Base-by-base conservation (phyloP, 306 rosid species). In the Prunus kanzakura region DNA sequence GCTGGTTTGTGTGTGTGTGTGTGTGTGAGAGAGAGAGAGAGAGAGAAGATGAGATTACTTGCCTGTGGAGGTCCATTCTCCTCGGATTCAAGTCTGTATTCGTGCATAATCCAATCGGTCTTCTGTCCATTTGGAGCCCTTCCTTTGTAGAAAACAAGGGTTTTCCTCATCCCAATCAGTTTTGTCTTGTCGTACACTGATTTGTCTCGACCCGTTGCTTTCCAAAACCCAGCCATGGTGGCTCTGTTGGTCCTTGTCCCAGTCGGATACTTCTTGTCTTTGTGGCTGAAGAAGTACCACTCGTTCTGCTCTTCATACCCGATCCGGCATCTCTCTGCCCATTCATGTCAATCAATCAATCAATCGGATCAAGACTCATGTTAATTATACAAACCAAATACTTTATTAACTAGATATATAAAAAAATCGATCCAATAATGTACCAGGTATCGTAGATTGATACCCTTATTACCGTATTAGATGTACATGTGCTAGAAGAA, bases 171-270 rank as follows among this genome's bases (percentile, higher is more conserved):
- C 0, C 98, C 98, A 23, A 94, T 89, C 51, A 92, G 87, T 72
- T 89, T 90, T 12, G 83, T 62, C 82, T 90, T 82, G 50, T 90
- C 93, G 23, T 89, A 92, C 64, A 94, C 97, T 2, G 98, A 84
- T 76, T 94, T 94, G 85, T 94, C 98, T 82, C 98, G 79, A 38
- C 98, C 98, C 0, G 98, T 94, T 1, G 98, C 98, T 67, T 94
- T 94, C 98, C 98, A 94, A 46, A 94, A 94, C 74, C 98, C 98
- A 0, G 90, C 95, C 87, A 89, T 81, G 13, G 98, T 94, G 0
- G 98, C 98, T 57, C 98, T 80, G 58, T 94, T 94, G 5, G 98
- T 94, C 78, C 98, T 92, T 20, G 98, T 94, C 64, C 98, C 98
- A 0, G 98, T 90, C n/a, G 98, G 98, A 80, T 94, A 94, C 65